A percentile compares a stretch with the other conserved stretches of the same genome.
Conservation (phyloP, 192 early-diverging fungal species). For the Backusella circina region DNA sequence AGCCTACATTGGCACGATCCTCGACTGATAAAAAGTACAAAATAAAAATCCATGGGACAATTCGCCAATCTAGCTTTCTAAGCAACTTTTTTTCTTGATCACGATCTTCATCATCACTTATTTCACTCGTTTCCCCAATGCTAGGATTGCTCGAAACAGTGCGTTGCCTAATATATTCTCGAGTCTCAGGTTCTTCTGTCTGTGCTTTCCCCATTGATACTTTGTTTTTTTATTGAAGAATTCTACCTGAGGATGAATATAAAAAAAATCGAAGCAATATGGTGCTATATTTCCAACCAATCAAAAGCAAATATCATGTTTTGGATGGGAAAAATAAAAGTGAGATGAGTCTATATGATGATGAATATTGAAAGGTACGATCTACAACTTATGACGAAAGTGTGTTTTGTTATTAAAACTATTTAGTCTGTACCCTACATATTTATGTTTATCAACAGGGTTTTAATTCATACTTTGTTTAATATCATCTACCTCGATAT, state of each 20-base stretch:
- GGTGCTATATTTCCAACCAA: not conserved
- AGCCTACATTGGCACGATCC: conserved; percentile 33
- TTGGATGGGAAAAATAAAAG: not conserved
- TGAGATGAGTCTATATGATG: not conserved
- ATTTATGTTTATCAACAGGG: too few species aligned
- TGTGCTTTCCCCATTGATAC: not conserved
- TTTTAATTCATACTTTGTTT: too few species aligned
- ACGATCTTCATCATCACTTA: not conserved
- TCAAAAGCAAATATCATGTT: not conserved
- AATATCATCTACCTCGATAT: too few species aligned
- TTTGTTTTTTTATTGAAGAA: not conserved
- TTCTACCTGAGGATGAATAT: not conserved
- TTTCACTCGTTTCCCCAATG: not conserved
- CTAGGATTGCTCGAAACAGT: not conserved
- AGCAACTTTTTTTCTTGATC: conserved; percentile 24
- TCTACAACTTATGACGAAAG: too few species aligned
- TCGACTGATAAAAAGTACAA: conserved; percentile 30
- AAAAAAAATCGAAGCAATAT: not conserved
- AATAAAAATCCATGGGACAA: conserved; percentile 34
- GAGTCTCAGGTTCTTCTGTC: not conserved
- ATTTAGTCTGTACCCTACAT: not conserved
- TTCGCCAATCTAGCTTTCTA: conserved; percentile 31
- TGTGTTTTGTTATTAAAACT: not conserved
- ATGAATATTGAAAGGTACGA: too few species aligned
- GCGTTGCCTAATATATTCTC: not conserved